Percentiles rank a stretch among this genome's conserved stretches.
These are phyloP conservation scores for Symmetrospora coprosmae DNA, from an alignment of 768 basidiomycete genomes.

Conservation along the genomic window DNA sequence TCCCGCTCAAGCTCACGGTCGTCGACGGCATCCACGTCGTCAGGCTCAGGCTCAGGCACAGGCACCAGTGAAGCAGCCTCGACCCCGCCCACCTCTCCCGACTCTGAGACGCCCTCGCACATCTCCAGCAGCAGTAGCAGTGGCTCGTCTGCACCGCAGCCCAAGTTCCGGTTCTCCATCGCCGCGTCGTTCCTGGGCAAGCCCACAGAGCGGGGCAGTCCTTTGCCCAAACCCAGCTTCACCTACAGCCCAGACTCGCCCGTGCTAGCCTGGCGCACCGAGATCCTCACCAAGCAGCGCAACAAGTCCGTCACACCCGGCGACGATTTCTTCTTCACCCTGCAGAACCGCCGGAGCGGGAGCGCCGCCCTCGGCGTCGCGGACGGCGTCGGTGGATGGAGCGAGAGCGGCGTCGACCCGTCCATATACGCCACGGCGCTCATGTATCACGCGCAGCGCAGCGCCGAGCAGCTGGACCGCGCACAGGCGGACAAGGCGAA, in stretches of 20 bases:
- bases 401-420: conserved; percentile 66
- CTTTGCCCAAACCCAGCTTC: not conserved
- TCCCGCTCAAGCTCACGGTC: no score
- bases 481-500: not conserved
- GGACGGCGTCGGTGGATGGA: conserved; percentile 89
- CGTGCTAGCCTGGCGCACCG: not conserved
- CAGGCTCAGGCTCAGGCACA: no score
- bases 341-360: conserved; percentile 40
- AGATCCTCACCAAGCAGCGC: not conserved
- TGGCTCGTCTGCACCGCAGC: not conserved
- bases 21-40: no score
- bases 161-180: conserved; percentile 4
- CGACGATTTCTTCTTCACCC: conserved; percentile 15
- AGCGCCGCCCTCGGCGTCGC: conserved; percentile 65
- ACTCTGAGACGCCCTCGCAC: not conserved
- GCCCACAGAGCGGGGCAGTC: not conserved
- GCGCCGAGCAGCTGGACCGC: not conserved
- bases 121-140: not conserved
- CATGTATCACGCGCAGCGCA: conserved; percentile 46
- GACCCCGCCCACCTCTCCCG: not conserved
- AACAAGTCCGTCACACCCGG: conserved; percentile 1
- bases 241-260: not conserved
- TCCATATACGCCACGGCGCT: conserved; percentile 78
- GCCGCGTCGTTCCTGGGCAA: conserved; percentile 10
- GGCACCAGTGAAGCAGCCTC: not conserved